phyloP scores from a whole-genome alignment of 2,329 filamentous ascomycete species.

The Ophiostoma novo-ulmi region DNA sequence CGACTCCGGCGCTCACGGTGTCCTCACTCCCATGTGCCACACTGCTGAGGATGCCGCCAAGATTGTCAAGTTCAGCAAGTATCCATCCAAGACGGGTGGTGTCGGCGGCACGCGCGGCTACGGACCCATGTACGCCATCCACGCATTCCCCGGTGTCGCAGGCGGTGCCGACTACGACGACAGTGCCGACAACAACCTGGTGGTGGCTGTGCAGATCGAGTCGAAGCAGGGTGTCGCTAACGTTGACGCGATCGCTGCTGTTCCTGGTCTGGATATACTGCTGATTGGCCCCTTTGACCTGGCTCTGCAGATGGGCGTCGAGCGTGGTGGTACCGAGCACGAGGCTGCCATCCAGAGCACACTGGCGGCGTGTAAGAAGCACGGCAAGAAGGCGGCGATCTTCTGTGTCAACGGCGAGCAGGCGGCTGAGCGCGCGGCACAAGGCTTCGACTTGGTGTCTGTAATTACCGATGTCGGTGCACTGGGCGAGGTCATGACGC shows the following conservation, averaged over 20 bases:
- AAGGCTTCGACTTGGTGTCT: conserved; percentile 41
- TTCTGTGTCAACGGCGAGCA: conserved; percentile 39
- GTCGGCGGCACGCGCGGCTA: conserved; percentile 27
- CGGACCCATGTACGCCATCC: conserved; percentile 35
- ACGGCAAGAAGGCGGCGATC: conserved; percentile 39
- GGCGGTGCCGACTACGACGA: conserved; percentile 34
- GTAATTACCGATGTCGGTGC: conserved; percentile 37
- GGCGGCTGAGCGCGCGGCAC: conserved; percentile 33
- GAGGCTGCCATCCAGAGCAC: conserved; percentile 38
- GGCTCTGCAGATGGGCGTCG: conserved; percentile 36
- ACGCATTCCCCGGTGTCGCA: conserved; percentile 30
- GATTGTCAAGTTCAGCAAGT: conserved; percentile 29
- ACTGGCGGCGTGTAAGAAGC: conserved; percentile 33
- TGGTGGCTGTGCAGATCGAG: conserved; percentile 40
- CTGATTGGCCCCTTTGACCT: conserved; percentile 37
- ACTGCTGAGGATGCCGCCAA: conserved; percentile 28
- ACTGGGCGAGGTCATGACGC: conserved; percentile 34
- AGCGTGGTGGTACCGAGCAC: conserved; percentile 34
- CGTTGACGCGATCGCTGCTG: conserved; percentile 41
- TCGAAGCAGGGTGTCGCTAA: conserved; percentile 38
- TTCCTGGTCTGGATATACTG: conserved; percentile 39
- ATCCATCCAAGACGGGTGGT: conserved; percentile 23
- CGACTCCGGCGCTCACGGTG: conserved; percentile 55
- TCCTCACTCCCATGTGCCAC: conserved; percentile 45
- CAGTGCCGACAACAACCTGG: conserved; percentile 33